phyloP scores from a whole-genome alignment of 129 eudicot genomes.

The carrot (Daucus carota) region DNA sequence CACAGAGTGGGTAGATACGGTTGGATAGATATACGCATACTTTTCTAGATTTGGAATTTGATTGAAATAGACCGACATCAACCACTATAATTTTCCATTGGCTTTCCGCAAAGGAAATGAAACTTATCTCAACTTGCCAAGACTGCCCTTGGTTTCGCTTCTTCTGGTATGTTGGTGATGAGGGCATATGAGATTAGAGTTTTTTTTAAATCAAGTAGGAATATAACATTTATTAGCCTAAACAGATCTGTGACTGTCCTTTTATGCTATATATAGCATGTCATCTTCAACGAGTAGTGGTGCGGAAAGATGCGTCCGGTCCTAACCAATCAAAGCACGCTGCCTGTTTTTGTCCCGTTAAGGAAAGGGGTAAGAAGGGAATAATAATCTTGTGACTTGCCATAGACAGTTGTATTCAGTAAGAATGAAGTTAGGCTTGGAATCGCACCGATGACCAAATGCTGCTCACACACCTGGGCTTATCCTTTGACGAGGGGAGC shows the following conservation, averaged over 20 bases:
- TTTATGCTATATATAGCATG: neutral
- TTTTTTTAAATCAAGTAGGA: neutral
- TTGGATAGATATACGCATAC: neutral
- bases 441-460: neutral
- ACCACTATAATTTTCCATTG: neutral
- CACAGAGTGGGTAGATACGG: conserved; percentile 16
- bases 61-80: neutral
- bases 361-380: conserved; percentile 4
- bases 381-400: neutral
- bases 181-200: neutral
- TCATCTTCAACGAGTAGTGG: neutral
- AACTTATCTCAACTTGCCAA: neutral
- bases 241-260: neutral
- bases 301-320: neutral
- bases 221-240: neutral
- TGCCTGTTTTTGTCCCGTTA: neutral
- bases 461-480: neutral
- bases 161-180: neutral
- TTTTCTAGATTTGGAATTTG: neutral
- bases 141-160: neutral
- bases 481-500: neutral
- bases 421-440: neutral
- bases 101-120: neutral
- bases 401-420: neutral
- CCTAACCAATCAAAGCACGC: neutral